Base-by-base conservation (phyloP, 805 yeast species). In the Torulaspora delbrueckii region DNA sequence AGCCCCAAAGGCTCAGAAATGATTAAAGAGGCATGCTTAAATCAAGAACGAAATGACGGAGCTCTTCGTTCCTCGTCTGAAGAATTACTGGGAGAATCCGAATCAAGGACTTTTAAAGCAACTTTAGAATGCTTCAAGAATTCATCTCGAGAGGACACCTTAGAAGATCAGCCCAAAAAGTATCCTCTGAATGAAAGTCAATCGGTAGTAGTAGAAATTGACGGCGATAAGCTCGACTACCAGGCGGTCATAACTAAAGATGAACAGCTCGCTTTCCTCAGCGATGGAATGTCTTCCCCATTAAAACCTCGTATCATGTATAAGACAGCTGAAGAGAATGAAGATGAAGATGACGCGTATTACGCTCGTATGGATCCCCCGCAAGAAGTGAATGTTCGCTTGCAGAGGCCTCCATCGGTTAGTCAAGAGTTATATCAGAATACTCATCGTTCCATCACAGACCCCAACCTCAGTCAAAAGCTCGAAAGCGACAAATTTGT, bases 121-220 rank as follows among this genome's bases (percentile, higher is more conserved):
- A 31, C 40, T 10, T 41, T 48, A 12, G 40, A 45, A 16, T 30
- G 40, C 8, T 45, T 39, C 31, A 43, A 36, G 22, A 43, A 45
- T 24, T 35, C 43, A 10, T 24, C 44, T n/a, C 31, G 39, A 12
- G 35, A 28, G 10, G 37, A 28, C 7, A 3, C n/a, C 9, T 8
- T 13, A 8, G 16, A 23, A 9, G 13, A 19, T 19, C 37, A 28
- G 24, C 9, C 9, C n/a, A 24, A 38, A 8, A 19, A 5, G 7
- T 22, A 9, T 4, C n/a, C 45, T 4, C 26, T 8, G 5, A 23
- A 37, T 6, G 19, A 23, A 19, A 42, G 40, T 28, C 42, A 45
- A 14, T 19, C 47, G 16, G 53, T 59, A 8, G 49, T 54, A 1
- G 50, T 60, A 36, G 56, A 56, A 27, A 53, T 58, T 19, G 65